Evolutionary conservation across 768 basidiomycete species (phyloP).

Genomic region (Boletus reticuloceps): DNA sequence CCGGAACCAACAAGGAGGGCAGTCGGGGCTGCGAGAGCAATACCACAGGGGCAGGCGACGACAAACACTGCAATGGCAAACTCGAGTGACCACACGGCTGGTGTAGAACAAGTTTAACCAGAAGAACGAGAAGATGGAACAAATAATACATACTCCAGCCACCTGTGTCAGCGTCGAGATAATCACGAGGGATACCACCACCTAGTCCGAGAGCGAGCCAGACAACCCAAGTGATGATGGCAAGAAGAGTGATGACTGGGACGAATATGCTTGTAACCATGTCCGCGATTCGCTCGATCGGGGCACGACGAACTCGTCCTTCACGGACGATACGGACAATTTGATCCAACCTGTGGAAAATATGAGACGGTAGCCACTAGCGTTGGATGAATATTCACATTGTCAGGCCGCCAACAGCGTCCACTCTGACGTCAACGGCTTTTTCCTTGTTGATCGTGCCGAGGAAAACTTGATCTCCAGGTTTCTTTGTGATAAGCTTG

Average conservation of each 20-base stretch:
- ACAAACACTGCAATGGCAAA: slow-evolving; percentile 84
- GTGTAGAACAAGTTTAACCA: not conserved
- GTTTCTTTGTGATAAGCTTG: slow-evolving; percentile 52
- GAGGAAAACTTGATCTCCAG: slow-evolving; percentile 66
- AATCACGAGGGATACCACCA: slow-evolving; percentile 52
- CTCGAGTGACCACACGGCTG: slow-evolving; percentile 73
- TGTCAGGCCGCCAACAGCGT: slow-evolving; percentile 61
- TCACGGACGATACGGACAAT: slow-evolving; percentile 76
- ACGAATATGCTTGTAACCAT: slow-evolving; percentile 76
- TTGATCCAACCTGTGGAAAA: slow-evolving; percentile 56
- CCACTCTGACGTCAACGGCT: slow-evolving; percentile 59
- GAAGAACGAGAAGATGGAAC: not conserved
- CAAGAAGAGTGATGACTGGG: slow-evolving; percentile 72
- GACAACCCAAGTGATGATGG: slow-evolving; percentile 65
- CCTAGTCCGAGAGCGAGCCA: slow-evolving; percentile 68
- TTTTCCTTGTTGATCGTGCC: slow-evolving; percentile 73
- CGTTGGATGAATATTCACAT: slow-evolving; percentile 44
- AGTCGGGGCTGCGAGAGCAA: slow-evolving; percentile 83
- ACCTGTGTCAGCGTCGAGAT: slow-evolving; percentile 52
- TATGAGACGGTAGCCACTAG: not conserved
- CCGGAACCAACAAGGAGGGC: slow-evolving; percentile 83
- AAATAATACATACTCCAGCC: slow-evolving; percentile 55
- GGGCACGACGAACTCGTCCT: slow-evolving; percentile 69
- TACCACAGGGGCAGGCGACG: slow-evolving; percentile 84
- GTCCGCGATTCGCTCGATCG: slow-evolving; percentile 80